Evolutionary conservation across 2,329 filamentous ascomycete species (phyloP), one percentile per base, ranked within the genome.

Genomic region (Lasiodiplodia citricola): DNA sequence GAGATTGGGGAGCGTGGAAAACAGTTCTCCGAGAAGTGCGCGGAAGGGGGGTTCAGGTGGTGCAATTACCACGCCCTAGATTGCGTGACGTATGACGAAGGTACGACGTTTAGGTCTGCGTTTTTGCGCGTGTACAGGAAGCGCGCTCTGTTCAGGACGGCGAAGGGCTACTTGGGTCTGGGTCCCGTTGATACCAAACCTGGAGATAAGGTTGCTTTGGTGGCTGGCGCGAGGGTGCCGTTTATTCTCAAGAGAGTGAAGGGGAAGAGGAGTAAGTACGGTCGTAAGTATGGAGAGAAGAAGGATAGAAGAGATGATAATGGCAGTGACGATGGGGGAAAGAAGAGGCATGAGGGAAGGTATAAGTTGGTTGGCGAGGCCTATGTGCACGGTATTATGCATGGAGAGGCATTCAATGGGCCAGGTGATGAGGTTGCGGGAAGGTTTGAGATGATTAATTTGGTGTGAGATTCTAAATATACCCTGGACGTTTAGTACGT

Each of bases 111-210:
- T 16, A 28, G 55, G 18, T 57, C 55, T 6, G 55, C 55, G 0
- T 57, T 57, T 18, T 2, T 57, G 35, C 31, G 55, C 8, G 55
- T 57, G 18, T 37, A 57, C 11, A 41, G 50, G 37, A 44, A 52
- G 10, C 28, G 64, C 1, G 13, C n/a, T 4, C 25, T 68, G 4
- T 68, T 68, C 25, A 47, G 57, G 56, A 68, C 68, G 35, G n/a
- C 44, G 25, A 54, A 18, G 4, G 68, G 63, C 0, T 69, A 62
- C 35, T 3, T 69, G 55, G 68, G 68, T 3, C 25, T 69, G 5
- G 68, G 31, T 6, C 63, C 64, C 14, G 37, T 41, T 10, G n/a
- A 31, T 23, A 47, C 38, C 14, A 41, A 55, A 16, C 16, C 38
- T 23, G 68, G 55, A 6, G 64, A 69, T n/a, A 18, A 60, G 31